These are phyloP conservation scores for Boletus smithii DNA, from an alignment of 1,284 basidiomycete genomes.

Conservation along the genomic window DNA sequence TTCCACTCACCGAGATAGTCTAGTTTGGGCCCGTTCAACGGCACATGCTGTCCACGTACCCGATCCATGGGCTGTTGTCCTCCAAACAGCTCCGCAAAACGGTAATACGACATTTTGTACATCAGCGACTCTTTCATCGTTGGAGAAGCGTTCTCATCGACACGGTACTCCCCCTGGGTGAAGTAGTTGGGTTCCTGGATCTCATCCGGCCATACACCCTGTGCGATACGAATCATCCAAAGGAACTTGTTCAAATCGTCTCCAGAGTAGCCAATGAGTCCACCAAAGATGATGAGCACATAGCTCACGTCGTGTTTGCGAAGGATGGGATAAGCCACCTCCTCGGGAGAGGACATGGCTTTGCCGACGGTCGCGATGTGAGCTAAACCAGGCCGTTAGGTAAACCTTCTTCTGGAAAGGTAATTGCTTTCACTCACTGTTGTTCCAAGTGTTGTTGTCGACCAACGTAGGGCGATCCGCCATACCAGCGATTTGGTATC, in stretches of 20 bases:
- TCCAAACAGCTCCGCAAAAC: conserved; percentile 88
- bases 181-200: conserved; percentile 95
- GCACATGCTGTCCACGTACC: conserved; percentile 80
- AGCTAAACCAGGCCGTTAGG: conserved; percentile 42
- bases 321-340: conserved; percentile 94
- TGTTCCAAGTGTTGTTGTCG: conserved; percentile 99
- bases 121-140: conserved; percentile 97
- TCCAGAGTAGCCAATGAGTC: conserved; percentile 93
- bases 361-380: conserved; percentile 97
- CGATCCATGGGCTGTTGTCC: conserved; percentile 73
- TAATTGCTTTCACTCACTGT: conserved; percentile 61
- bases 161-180: conserved; percentile 90
- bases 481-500: conserved; percentile 99
- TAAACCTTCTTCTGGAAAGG: background rate
- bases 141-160: conserved; percentile 83
- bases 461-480: conserved; percentile 96
- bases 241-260: conserved; percentile 99
- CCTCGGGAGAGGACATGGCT: conserved; percentile 94
- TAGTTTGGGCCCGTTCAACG: conserved; percentile 72
- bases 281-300: conserved; percentile 96
- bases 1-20: conserved; percentile 74
- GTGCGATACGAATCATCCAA: conserved; percentile 97
- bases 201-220: conserved; percentile 99
- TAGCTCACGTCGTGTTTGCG: conserved; percentile 98
- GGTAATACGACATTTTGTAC: conserved; percentile 98